Evolutionary conservation across 108 stramenopile genomes (phyloP).

Genomic region (Conticribra weissflogii): DNA sequence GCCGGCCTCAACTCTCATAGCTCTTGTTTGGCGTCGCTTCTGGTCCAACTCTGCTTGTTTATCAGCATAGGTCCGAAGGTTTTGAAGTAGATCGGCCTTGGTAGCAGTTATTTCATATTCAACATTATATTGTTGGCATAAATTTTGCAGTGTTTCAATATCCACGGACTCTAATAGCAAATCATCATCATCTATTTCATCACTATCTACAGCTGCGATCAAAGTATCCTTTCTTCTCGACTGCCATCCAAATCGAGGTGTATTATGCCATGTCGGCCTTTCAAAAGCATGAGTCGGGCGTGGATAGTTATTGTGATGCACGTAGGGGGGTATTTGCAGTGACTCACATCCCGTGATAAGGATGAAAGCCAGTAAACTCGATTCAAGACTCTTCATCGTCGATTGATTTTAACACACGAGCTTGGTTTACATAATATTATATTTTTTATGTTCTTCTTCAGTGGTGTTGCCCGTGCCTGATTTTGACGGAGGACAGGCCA

Average conservation of each 20-base stretch:
- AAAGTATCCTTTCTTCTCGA: too few species aligned
- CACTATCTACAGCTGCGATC: neutral
- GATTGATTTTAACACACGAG: too few species aligned
- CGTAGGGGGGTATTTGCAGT: neutral
- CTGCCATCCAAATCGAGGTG: neutral
- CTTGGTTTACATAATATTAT: too few species aligned
- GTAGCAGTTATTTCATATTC: conserved; percentile 55
- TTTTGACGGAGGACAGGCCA: too few species aligned
- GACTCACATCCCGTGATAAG: neutral
- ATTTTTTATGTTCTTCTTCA: too few species aligned
- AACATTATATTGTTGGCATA: conserved; percentile 61
- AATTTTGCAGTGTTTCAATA: conserved; percentile 54
- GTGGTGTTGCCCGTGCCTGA: too few species aligned
- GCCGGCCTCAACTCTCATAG: conserved; percentile 57
- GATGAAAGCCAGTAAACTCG: neutral
- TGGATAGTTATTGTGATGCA: neutral
- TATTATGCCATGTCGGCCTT: neutral
- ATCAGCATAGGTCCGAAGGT: conserved; percentile 63
- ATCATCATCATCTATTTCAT: conserved; percentile 53
- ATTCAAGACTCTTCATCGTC: too few species aligned
- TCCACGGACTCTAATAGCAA: conserved; percentile 57
- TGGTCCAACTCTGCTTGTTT: conserved; percentile 59
- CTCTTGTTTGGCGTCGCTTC: conserved; percentile 44
- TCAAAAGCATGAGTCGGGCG: neutral
- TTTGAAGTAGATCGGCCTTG: conserved; percentile 64